Evolutionary conservation across 1,284 basidiomycete genomes (phyloP), one percentile per base, ranked within the genome.

Genomic region (Trichosporon inkin): DNA sequence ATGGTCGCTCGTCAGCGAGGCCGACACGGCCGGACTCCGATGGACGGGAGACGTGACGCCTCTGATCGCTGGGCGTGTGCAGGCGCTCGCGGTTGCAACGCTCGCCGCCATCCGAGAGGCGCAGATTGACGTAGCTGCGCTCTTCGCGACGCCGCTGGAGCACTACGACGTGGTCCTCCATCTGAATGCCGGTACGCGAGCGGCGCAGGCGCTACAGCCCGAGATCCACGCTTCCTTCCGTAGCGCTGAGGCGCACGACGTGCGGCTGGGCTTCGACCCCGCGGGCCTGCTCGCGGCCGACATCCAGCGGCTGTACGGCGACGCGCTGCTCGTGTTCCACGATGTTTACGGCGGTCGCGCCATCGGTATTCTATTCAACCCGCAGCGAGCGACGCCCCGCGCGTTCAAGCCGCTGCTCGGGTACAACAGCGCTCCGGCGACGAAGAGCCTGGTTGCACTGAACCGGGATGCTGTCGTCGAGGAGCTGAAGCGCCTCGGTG

Each of bases 281-380:
- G 88, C 85, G 0, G 78, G 78, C n/a, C 71, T 85, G 61, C 82
- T 92, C 39, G 85, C 88, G 63, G 71, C 81, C 34, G 88, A 92
- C 67, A 55, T 64, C 36, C 67, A 92, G 87, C 80, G 82, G n/a
- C 77, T 86, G 5, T 96, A 91, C 76, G 81, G 84, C 7, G 88
- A 92, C 67, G 87, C 87, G 0, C 83, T 90, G 66, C 83, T 89
- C 56, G 82, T 96, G 54, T 99, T 98, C 81, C 85, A 87, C 70
- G 95, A 99, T 70, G 79, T 82, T 0, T 82, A 87, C 37, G 96
- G 96, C 14, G 93, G 95, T 0, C 80, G 83, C 55, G 80, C 82
- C 8, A 86, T 95, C 56, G 94, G 90, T 7, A 87, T 84, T 0
- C 84, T 97, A 1, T 98, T 92, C 89, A 91, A 96, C 69, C 88